These are phyloP conservation scores for Sisymbrium altissimum DNA, from an alignment of 345 rosid species.

Conservation along the genomic window DNA sequence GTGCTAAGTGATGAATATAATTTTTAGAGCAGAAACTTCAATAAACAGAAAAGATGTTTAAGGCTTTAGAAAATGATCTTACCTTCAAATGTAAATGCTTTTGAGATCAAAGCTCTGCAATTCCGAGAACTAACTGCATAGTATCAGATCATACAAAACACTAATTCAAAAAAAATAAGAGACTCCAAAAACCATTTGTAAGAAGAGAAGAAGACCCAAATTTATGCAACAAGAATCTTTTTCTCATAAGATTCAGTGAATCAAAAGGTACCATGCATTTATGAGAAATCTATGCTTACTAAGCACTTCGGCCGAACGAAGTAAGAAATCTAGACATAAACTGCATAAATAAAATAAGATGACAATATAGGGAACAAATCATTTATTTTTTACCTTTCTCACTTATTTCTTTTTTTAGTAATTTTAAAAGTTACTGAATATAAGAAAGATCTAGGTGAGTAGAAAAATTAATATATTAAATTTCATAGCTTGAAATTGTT, in stretches of 20 bases:
- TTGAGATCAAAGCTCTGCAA: neutral
- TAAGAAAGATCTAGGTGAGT: neutral
- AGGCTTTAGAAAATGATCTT: neutral
- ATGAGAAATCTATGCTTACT: constrained; percentile 11
- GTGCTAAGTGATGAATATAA: neutral
- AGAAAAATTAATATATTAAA: neutral
- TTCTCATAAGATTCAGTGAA: neutral
- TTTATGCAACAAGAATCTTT: neutral
- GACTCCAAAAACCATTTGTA: neutral
- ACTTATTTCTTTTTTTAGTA: neutral
- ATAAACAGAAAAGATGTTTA: neutral
- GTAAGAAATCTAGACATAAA: neutral
- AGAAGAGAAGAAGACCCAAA: neutral
- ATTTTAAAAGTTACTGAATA: neutral
- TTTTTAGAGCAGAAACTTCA: neutral
- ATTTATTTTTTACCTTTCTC: neutral
- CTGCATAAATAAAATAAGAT: neutral
- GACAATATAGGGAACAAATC: neutral
- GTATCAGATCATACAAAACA: constrained; percentile 3
- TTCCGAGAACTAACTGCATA: neutral
- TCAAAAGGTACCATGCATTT: neutral
- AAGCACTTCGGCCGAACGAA: neutral
- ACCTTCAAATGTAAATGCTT: neutral
- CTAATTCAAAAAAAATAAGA: neutral
- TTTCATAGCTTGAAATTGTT: neutral